Evolutionary conservation across 257 asterid genomes (phyloP).

Genomic region (Henckelia pumila): DNA sequence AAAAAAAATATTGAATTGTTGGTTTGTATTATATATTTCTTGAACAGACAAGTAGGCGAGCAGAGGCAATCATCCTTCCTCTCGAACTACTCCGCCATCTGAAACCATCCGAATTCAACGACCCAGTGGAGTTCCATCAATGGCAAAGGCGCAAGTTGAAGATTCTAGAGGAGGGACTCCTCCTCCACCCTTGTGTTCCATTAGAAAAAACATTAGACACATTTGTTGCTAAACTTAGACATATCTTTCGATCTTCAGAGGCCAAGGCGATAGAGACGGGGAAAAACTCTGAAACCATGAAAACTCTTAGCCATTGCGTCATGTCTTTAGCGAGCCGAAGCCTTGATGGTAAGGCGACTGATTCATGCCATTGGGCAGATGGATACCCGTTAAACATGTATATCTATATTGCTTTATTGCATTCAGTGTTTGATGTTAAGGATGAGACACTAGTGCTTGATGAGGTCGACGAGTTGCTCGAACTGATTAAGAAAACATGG

Average conservation of each 20-base stretch:
- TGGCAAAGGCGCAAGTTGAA: slow-evolving; percentile 71
- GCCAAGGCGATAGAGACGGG: slow-evolving; percentile 50
- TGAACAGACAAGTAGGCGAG: slow-evolving; percentile 64
- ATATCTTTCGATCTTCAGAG: slow-evolving; percentile 42
- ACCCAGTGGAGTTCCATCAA: slow-evolving; percentile 54
- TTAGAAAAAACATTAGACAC: slow-evolving; percentile 51
- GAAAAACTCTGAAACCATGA: slow-evolving; percentile 50
- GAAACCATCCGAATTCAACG: slow-evolving; percentile 65
- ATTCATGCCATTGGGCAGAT: slow-evolving; percentile 70
- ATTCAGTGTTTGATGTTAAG: slow-evolving; percentile 47
- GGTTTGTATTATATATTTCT: not conserved
- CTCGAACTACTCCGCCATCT: slow-evolving; percentile 66
- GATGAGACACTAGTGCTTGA: slow-evolving; percentile 56
- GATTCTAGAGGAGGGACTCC: slow-evolving; percentile 59
- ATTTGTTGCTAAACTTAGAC: slow-evolving; percentile 33
- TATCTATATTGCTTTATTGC: slow-evolving; percentile 44
- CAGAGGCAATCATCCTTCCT: slow-evolving; percentile 76
- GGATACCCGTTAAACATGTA: slow-evolving; percentile 63
- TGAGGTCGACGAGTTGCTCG: slow-evolving; percentile 65
- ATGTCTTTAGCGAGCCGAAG: slow-evolving; percentile 53
- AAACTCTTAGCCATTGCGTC: slow-evolving; percentile 44
- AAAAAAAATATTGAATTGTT: no score
- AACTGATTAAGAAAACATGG: slow-evolving; percentile 74
- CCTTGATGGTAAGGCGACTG: slow-evolving; percentile 43
- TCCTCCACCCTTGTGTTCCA: slow-evolving; percentile 57